Conservation (phyloP, 2,329 filamentous ascomycete genomes). For the Xylaria sp. region DNA sequence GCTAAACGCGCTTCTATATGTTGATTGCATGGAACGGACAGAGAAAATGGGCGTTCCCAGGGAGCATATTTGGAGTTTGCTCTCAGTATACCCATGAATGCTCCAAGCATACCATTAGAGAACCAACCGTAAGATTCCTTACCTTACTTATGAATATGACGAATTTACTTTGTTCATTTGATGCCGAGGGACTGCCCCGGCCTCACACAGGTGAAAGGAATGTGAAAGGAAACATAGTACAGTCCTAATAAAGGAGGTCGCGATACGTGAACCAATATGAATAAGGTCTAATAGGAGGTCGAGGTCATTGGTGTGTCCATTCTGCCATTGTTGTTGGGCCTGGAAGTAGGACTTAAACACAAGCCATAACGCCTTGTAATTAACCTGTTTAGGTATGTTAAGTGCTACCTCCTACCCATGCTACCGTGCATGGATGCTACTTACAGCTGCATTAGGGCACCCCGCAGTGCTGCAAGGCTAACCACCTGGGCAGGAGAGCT, state of each 20-base stretch:
- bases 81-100: slow-evolving; percentile 33
- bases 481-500: background rate
- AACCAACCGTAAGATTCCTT: slow-evolving; percentile 16
- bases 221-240: too few species aligned
- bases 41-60: slow-evolving; percentile 24
- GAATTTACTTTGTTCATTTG: slow-evolving; percentile 1
- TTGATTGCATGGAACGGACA: slow-evolving; percentile 13
- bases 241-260: too few species aligned
- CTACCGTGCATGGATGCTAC: background rate
- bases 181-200: too few species aligned
- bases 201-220: too few species aligned
- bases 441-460: background rate
- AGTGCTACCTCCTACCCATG: too few species aligned
- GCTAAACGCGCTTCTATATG: slow-evolving; percentile 12
- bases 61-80: slow-evolving; percentile 27
- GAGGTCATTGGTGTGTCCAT: too few species aligned
- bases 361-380: background rate
- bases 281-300: too few species aligned
- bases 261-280: too few species aligned
- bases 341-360: too few species aligned
- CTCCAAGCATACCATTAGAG: slow-evolving; percentile 21
- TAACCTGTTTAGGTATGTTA: background rate
- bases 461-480: background rate
- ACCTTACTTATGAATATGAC: slow-evolving; percentile 17
- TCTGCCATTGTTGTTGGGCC: background rate